Base-by-base conservation (phyloP, 495 filamentous ascomycete genomes). In the Xylaria nigripes region DNA sequence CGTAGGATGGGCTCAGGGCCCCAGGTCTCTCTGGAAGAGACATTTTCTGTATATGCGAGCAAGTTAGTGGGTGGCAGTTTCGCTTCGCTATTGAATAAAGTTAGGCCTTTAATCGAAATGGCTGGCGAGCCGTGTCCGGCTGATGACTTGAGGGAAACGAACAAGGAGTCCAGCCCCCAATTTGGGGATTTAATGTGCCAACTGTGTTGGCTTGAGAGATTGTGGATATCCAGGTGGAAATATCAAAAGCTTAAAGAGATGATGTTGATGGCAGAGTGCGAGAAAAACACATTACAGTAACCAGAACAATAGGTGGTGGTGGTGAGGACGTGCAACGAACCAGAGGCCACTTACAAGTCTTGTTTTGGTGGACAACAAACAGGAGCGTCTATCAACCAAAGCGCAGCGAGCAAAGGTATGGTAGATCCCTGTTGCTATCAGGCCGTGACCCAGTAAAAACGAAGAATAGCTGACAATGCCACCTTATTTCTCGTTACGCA, bases 11-110 rank as follows among this genome's bases (percentile, higher is more conserved):
- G 55, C 76, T 81, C 57, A 76, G 73, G 51, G 72, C 75, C 52
- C 75, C 75, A 18, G 85, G 84, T 63, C 82, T 73, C 65, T 83
- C 80, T 51, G 86, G 83, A 55, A 85, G 73, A 67, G 85, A 86
- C 85, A 87, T 87, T 58, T 52, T 70, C 54, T 69, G 49, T 19
- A 22, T 34, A 48, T 23, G 12, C 15, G 30, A 29, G 18, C 24
- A 18, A 36, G 38, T 55, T 55, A 55, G 46, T 6, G 42, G 48
- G 30, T 40, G 54, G 5, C 6, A 4, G 15, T 16, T 40, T 16
- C 16, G 19, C 30, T 40, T 45, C 15, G 22, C 24, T 18, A 6
- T 23, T 15, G 16, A 13, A n/a, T 6, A 18, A 44, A 15, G 0
- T 10, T 25, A 8, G 22, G 22, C 6, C 27, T 36, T 15, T 9